Evolutionary conservation across 1,284 basidiomycete genomes (phyloP).

Genomic region (Cronartium ribicola): DNA sequence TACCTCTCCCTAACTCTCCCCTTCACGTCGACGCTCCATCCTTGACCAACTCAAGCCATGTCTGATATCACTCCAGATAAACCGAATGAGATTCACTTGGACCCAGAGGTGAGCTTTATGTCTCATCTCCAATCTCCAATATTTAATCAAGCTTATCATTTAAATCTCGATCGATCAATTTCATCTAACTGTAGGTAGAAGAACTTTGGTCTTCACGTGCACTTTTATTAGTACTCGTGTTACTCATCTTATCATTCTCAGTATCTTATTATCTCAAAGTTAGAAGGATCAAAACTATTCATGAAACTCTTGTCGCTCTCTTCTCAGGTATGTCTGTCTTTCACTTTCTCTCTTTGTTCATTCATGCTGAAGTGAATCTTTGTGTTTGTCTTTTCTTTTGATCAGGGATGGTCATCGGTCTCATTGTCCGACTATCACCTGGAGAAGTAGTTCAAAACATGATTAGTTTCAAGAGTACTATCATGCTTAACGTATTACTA

Average conservation of each 20-base stretch:
- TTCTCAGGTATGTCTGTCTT: slow-evolving; percentile 62
- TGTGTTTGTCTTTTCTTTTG: slow-evolving; percentile 4
- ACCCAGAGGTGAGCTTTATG: slow-evolving; percentile 44
- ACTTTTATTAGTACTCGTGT: slow-evolving; percentile 68
- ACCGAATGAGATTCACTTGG: slow-evolving; percentile 44
- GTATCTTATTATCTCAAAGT: slow-evolving; percentile 98
- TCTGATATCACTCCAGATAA: not conserved
- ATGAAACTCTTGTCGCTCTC: slow-evolving; percentile 94
- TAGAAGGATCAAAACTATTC: slow-evolving; percentile 87
- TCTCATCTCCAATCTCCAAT: not conserved
- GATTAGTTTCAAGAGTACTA: slow-evolving; percentile 93
- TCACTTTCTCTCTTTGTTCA: not conserved
- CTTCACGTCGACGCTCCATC: too few relatives aligned
- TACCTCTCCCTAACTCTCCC: too few relatives aligned
- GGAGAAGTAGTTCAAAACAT: slow-evolving; percentile 93
- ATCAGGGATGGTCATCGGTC: slow-evolving; percentile 81
- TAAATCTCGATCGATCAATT: not conserved
- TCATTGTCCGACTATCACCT: slow-evolving; percentile 81
- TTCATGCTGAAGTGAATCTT: not conserved
- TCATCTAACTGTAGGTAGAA: slow-evolving; percentile 36
- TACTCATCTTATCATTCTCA: slow-evolving; percentile 89
- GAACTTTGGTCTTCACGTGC: slow-evolving; percentile 47
- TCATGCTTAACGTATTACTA: slow-evolving; percentile 95
- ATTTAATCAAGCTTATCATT: not conserved
- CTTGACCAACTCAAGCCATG: not conserved